Evolutionary conservation across 1,139 yeast species (phyloP).

Genomic region (Saccharomycopsis hybrid): DNA sequence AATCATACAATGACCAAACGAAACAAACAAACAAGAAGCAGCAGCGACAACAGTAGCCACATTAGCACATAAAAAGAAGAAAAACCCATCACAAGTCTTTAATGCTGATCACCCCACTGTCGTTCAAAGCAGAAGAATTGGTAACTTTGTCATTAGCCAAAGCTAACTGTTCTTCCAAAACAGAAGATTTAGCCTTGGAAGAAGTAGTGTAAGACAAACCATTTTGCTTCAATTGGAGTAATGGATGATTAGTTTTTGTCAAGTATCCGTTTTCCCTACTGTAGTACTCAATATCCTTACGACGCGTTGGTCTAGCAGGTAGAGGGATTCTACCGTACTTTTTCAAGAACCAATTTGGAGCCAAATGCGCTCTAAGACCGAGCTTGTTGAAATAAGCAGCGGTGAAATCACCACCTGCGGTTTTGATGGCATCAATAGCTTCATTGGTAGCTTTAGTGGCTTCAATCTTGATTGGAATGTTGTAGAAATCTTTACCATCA

Average conservation of each 20-base stretch:
- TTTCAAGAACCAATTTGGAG: slow-evolving; percentile 63
- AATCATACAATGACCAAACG: too few relatives aligned
- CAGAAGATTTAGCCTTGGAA: slow-evolving; percentile 6
- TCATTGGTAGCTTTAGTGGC: slow-evolving; percentile 73
- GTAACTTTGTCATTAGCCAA: slow-evolving; percentile 3
- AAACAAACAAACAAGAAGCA: too few relatives aligned
- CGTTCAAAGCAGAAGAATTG: slow-evolving; percentile 1
- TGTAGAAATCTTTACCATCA: slow-evolving; percentile 51
- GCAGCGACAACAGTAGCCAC: too few relatives aligned
- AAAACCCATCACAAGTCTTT: slow-evolving; percentile 6
- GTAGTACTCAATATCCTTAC: slow-evolving; percentile 76
- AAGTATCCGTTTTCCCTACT: slow-evolving; percentile 32
- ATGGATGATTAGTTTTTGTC: slow-evolving; percentile 12
- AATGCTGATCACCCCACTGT: slow-evolving; percentile 12
- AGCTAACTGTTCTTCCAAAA: slow-evolving; percentile 14
- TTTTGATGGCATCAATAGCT: slow-evolving; percentile 71
- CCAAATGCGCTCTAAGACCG: slow-evolving; percentile 66
- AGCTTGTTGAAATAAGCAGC: slow-evolving; percentile 64
- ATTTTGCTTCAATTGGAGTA: slow-evolving; percentile 11
- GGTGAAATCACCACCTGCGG: slow-evolving; percentile 63
- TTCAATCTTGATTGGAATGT: slow-evolving; percentile 58
- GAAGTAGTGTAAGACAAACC: not conserved
- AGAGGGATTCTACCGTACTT: slow-evolving; percentile 77
- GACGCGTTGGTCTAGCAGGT: slow-evolving; percentile 78
- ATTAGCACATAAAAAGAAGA: not conserved